These are phyloP conservation scores for Phialophora tarda DNA, from an alignment of 2,329 filamentous ascomycete species.

Conservation along the genomic window DNA sequence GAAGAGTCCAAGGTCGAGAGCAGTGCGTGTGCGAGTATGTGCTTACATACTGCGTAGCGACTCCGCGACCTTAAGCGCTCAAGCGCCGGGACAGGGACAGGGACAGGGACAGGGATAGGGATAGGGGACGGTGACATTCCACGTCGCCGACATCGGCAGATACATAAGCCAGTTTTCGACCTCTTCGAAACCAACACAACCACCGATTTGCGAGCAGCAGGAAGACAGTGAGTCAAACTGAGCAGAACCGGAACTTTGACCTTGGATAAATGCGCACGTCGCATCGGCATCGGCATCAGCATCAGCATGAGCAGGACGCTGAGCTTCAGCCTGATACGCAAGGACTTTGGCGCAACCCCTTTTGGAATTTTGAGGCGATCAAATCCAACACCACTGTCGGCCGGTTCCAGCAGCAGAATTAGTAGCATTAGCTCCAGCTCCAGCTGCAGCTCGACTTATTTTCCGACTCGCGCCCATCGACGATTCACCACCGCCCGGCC, in stretches of 20 bases:
- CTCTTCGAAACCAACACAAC: not conserved
- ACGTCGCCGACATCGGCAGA: not conserved
- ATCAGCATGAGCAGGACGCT: not conserved
- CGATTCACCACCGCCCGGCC: slow-evolving; percentile 1
- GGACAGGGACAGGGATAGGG: too few species aligned
- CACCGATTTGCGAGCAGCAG: not conserved
- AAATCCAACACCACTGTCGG: not conserved
- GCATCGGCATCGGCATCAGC: not conserved
- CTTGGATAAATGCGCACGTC: not conserved
- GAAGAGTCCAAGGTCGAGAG: not conserved
- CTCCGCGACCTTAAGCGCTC: not conserved
- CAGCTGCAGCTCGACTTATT: not conserved
- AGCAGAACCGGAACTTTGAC: not conserved
- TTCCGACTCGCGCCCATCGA: not conserved
- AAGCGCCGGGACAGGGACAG: not conserved
- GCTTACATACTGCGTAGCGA: not conserved
- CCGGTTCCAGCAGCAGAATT: not conserved
- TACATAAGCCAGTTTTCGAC: not conserved
- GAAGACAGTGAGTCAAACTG: not conserved
- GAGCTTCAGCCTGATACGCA: not conserved
- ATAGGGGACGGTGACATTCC: not conserved
- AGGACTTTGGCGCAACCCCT: not conserved
- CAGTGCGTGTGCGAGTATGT: not conserved
- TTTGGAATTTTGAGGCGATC: not conserved
- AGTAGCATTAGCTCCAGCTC: not conserved